These are phyloP conservation scores for Penicillium hesseltinei DNA, from an alignment of 2,329 filamentous ascomycete genomes.

Conservation along the genomic window DNA sequence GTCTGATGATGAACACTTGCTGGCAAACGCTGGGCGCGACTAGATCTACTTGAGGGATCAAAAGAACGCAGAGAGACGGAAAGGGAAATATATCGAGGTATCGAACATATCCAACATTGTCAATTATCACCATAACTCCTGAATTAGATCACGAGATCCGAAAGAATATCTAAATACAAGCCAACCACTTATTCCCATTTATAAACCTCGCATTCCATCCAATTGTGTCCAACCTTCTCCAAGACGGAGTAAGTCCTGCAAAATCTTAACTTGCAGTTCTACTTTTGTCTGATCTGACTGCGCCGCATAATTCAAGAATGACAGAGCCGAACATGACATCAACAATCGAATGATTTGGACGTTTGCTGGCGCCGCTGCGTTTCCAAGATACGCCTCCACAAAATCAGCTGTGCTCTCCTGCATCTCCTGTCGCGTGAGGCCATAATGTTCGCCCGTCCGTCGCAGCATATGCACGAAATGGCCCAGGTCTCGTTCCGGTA, in stretches of 20 bases:
- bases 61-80: background rate
- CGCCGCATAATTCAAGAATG: background rate
- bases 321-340: constrained; percentile 3
- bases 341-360: background rate
- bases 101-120: background rate
- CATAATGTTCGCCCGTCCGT: background rate
- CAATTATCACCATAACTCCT: background rate
- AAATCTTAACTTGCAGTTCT: background rate
- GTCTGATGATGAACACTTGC: background rate
- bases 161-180: constrained; percentile 1
- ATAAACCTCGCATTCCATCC: background rate
- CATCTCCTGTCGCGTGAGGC: background rate
- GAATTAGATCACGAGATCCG: background rate
- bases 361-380: background rate
- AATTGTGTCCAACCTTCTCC: background rate
- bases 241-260: background rate
- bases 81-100: background rate
- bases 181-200: background rate
- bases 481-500: background rate
- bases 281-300: background rate
- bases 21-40: background rate
- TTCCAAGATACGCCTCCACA: background rate
- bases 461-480: constrained; percentile 3
- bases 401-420: background rate
- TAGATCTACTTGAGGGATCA: background rate